These are phyloP conservation scores for Emmonsiellopsis sp. DNA, from an alignment of 2,329 filamentous ascomycete genomes.

Conservation along the genomic window DNA sequence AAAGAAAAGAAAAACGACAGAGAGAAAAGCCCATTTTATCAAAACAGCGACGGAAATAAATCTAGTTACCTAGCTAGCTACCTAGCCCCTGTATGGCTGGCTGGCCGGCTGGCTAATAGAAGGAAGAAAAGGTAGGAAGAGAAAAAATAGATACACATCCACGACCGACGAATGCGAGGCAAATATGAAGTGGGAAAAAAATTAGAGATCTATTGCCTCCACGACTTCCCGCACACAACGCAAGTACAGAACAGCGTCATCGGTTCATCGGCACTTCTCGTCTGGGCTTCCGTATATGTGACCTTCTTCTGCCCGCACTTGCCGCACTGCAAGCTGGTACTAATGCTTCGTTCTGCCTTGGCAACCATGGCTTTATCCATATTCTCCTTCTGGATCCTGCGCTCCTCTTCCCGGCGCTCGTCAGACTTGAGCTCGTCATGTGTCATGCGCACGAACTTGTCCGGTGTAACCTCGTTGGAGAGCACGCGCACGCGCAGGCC, in stretches of 20 bases:
- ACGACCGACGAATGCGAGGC: background rate
- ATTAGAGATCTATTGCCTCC: constrained; percentile 26
- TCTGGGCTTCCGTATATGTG: constrained; percentile 93
- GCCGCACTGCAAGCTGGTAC: constrained; percentile 75
- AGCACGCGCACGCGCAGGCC: constrained; percentile 68
- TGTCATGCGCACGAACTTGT: constrained; percentile 74
- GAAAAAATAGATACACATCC: background rate
- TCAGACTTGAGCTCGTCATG: constrained; percentile 85
- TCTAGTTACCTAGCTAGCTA: too few species aligned
- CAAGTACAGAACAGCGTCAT: constrained; percentile 42
- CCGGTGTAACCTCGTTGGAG: constrained; percentile 59
- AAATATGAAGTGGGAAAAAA: background rate
- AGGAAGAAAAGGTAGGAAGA: too few species aligned
- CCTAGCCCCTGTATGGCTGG: too few species aligned
- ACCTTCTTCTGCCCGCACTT: constrained; percentile 92
- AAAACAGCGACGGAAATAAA: too few species aligned
- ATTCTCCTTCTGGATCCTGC: constrained; percentile 76
- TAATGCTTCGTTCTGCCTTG: constrained; percentile 83
- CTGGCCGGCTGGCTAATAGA: too few species aligned
- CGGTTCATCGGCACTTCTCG: constrained; percentile 88
- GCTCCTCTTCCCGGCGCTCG: constrained; percentile 66
- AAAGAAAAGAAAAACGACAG: too few species aligned
- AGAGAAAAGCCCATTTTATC: too few species aligned
- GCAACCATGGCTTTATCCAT: constrained; percentile 96
- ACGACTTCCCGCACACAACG: constrained; percentile 39